Evolutionary conservation across 2,329 filamentous ascomycete species (phyloP), one percentile per base, ranked within the genome.

Genomic region (Colletotrichum horii): DNA sequence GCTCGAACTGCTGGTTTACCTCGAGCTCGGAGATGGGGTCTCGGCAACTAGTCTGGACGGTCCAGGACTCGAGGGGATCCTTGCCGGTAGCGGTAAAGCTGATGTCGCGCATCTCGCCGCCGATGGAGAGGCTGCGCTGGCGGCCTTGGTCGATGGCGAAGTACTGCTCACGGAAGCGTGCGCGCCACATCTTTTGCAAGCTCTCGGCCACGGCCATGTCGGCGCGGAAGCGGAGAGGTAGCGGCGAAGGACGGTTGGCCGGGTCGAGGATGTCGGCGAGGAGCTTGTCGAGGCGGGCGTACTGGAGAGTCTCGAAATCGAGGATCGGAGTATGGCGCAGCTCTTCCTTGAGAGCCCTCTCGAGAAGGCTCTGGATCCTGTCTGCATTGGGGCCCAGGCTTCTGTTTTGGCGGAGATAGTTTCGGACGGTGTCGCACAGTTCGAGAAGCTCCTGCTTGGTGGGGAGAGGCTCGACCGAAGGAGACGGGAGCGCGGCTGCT

Each of bases 141-240:
- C 88, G 82, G 12, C 82, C 80, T 65, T 88, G 83, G 70, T 90
- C 88, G 30, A 90, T 84, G 75, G 84, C 83, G 75, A 87, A 85
- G 71, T 87, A 89, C 8, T 82, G 78, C n/a, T 86, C 84, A 52
- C 83, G 81, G 77, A 89, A 89, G 6, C 88, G 83, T 9, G 80
- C 78, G 62, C 84, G 80, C 89, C 88, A 90, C 48, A 80, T 76
- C n/a, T 82, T 82, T 74, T 86, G 83, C 62, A 90, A 78, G 48
- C 79, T 81, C 72, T 85, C 83, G 15, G 84, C 87, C 43, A 84
- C 79, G 8, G 80, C 77, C 24, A 83, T 78, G 73, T 87, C 83
- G 28, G 82, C 80, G 22, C 81, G 80, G 72, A 84, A 83, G 68
- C 82, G 80, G 6, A 79, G 79, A 14, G 81, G 79, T 16, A 80